Conservation (phyloP, 1,139 yeast species). For the Blastobotrys malaysiensis region DNA sequence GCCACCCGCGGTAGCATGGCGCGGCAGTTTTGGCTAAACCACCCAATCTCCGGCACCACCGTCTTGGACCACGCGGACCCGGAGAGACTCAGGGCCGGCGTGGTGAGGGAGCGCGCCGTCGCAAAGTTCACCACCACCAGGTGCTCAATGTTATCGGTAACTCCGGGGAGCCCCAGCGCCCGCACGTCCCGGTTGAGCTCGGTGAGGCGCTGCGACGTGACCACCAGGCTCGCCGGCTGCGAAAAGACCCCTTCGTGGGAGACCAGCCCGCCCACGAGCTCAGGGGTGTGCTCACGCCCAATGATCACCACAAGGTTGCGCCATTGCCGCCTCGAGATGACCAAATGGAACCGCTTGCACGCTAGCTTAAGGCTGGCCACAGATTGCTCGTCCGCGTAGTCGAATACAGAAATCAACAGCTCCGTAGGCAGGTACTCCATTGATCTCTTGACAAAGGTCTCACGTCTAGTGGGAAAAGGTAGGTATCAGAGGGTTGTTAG, state of each 20-base stretch:
- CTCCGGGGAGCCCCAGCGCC: neutral
- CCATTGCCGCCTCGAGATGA: neutral
- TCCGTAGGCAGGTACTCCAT: neutral
- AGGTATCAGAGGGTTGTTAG: no score
- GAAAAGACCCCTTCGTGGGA: neutral
- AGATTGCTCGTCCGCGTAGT: neutral
- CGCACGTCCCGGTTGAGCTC: neutral
- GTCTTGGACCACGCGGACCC: neutral
- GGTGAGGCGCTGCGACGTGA: neutral
- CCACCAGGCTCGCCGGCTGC: neutral
- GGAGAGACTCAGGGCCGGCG: neutral
- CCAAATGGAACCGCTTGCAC: neutral
- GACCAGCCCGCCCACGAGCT: neutral
- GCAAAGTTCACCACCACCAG: neutral
- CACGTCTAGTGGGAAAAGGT: neutral
- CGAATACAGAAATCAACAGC: neutral
- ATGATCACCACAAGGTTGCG: neutral
- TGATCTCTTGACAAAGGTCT: neutral
- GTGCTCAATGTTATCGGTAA: neutral
- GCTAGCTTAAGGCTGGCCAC: neutral
- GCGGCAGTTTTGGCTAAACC: neutral
- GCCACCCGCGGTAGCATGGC: neutral
- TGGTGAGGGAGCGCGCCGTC: neutral
- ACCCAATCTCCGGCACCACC: neutral
- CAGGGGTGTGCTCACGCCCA: neutral